Evolutionary conservation across 768 basidiomycete species (phyloP), one percentile per base, ranked within the genome.

Genomic region (Punctularia strigosozonata): DNA sequence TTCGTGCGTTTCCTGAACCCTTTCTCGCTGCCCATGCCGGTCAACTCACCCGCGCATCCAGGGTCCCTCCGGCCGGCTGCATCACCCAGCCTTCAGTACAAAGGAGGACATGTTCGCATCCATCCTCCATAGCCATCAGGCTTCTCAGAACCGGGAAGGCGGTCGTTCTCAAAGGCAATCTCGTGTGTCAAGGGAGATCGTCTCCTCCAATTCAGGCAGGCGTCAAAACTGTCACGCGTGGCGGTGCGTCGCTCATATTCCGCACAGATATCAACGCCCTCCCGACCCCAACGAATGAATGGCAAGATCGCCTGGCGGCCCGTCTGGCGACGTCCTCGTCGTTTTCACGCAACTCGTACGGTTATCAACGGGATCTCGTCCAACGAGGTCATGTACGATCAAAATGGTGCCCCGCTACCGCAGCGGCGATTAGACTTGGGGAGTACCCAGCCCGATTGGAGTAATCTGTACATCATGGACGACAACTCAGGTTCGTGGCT

Each of bases 61-160:
- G 81, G 81, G 81, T 35, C 77, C 80, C 21, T 71, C 73, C 28
- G 80, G 80, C 14, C 65, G 80, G 30, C 62, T 66, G 18, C 69
- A 62, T 45, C 77, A 76, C 46, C 68, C 77, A 7, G 65, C 62
- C 0, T 73, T 71, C 25, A 71, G 77, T 5, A 80, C 79, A 3
- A 82, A 82, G 48, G 81, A 84, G 53, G 80, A 83, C 50, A 80
- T 84, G 46, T 81, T 84, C 50, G 79, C 81, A 1, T 80, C 80
- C 8, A 75, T 84, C 33, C 63, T 82, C 37, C 68, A 66, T 51
- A 73, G 75, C 50, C 74, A 68, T 44, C 69, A 72, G 50, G 52
- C 56, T 21, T 60, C 59, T 13, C 61, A 59, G 37, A 60, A 57
- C 37, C 65, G 68, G 33, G 78, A 80, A 55, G 58, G 69, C 15